phyloP scores from a whole-genome alignment of 257 asterid genomes.

The Solanum bulbocastanum region DNA sequence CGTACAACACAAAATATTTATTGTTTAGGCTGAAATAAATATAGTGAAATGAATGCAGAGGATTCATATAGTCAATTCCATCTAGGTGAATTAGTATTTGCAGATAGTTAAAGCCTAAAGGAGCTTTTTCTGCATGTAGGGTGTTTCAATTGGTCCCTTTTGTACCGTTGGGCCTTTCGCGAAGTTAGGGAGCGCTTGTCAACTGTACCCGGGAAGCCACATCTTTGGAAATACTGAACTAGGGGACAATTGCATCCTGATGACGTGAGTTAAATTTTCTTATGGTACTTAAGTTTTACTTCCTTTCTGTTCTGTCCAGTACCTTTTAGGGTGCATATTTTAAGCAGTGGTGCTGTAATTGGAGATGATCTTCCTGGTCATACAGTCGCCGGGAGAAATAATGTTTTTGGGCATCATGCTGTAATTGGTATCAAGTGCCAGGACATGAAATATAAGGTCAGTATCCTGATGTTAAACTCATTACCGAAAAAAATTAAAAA shows the following conservation, averaged over 20 bases:
- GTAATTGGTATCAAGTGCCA: constrained; percentile 88
- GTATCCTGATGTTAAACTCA: neutral
- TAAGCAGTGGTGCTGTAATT: constrained; percentile 73
- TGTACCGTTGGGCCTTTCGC: constrained; percentile 79
- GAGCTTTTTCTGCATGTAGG: constrained; percentile 34
- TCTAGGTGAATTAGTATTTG: neutral
- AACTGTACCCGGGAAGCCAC: constrained; percentile 75
- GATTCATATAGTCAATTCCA: neutral
- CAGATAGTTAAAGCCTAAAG: neutral
- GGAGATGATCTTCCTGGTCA: constrained; percentile 92
- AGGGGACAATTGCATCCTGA: constrained; percentile 72
- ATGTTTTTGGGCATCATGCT: constrained; percentile 78
- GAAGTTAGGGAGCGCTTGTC: constrained; percentile 63
- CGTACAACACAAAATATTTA: neutral
- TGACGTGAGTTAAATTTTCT: constrained; percentile 46
- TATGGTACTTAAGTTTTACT: neutral
- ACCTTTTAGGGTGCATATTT: neutral
- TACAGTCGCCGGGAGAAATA: constrained; percentile 68
- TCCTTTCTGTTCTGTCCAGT: neutral
- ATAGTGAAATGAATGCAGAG: neutral
- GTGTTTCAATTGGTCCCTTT: constrained; percentile 80
- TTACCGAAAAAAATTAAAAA: neutral
- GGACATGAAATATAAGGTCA: constrained; percentile 82
- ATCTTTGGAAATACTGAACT: constrained; percentile 62
- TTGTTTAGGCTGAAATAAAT: neutral